Conservation (phyloP, 768 basidiomycete species). For the Agaricus subrufescens region DNA sequence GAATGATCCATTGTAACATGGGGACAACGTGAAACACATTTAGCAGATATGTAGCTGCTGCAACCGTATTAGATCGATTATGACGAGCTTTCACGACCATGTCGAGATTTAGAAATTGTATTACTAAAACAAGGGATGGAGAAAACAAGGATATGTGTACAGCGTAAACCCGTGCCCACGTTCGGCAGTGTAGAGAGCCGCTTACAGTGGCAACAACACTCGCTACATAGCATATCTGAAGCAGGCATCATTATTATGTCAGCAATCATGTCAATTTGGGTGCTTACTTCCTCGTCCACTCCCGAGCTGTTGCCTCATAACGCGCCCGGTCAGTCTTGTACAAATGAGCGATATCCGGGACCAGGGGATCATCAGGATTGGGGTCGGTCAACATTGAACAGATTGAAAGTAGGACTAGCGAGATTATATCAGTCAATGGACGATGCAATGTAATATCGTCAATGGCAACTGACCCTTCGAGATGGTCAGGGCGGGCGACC, state of each 20-base stretch:
- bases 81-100: constrained; percentile 7
- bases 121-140: constrained; percentile 26
- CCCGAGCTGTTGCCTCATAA: constrained; percentile 96
- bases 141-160: constrained; percentile 27
- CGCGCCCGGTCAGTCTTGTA: constrained; percentile 99
- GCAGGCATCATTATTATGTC: constrained; percentile 7
- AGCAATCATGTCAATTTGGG: not conserved
- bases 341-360: constrained; percentile 96
- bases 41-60: not conserved
- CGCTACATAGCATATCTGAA: constrained; percentile 35
- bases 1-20: too few relatives aligned
- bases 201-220: constrained; percentile 17
- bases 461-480: constrained; percentile 74
- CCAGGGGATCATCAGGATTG: constrained; percentile 98
- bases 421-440: not conserved
- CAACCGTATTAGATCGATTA: not conserved
- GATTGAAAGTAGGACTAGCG: constrained; percentile 87
- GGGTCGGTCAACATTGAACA: constrained; percentile 99
- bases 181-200: constrained; percentile 50
- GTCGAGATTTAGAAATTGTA: constrained; percentile 18
- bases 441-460: not conserved
- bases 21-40: too few relatives aligned
- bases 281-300: constrained; percentile 98
- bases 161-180: constrained; percentile 25
- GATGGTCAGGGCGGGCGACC: constrained; percentile 98